Evolutionary conservation across 768 basidiomycete genomes (phyloP).

Genomic region (Brasilioporus rufonigricans): DNA sequence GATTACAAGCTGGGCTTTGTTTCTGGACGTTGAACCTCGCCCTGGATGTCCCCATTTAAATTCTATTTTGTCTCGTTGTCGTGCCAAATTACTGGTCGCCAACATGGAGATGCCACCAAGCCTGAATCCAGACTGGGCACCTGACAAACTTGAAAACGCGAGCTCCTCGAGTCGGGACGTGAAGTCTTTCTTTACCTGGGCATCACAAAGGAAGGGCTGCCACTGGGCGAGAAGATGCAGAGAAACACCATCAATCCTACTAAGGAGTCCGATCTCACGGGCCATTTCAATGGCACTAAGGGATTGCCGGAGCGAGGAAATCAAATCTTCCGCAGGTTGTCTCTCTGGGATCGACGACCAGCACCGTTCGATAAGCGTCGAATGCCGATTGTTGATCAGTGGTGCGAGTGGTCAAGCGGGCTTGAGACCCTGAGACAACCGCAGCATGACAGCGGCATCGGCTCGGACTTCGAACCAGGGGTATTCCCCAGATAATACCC

Average conservation of each 20-base stretch:
- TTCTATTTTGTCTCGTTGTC: too few relatives aligned
- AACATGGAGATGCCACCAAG: too few relatives aligned
- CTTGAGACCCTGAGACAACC: not conserved
- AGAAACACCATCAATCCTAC: not conserved
- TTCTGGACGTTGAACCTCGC: too few relatives aligned
- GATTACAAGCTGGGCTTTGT: too few relatives aligned
- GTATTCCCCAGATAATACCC: conserved; percentile 1
- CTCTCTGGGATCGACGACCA: not conserved
- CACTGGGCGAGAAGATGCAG: too few relatives aligned
- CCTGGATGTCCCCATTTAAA: too few relatives aligned
- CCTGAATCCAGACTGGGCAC: too few relatives aligned
- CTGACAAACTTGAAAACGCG: too few relatives aligned
- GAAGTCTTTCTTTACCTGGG: too few relatives aligned
- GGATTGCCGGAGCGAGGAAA: not conserved
- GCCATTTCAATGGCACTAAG: not conserved
- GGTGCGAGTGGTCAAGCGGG: not conserved
- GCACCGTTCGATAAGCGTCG: conserved; percentile 1
- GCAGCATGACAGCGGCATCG: not conserved
- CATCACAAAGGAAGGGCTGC: too few relatives aligned
- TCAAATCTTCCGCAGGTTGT: not conserved
- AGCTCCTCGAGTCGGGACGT: too few relatives aligned
- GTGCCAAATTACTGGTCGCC: too few relatives aligned
- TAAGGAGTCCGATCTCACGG: not conserved
- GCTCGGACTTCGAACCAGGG: not conserved
- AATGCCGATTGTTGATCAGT: not conserved